Evolutionary conservation across 176 grass and related monocot genomes (phyloP).

Genomic region (Bothriochloa decipiens): DNA sequence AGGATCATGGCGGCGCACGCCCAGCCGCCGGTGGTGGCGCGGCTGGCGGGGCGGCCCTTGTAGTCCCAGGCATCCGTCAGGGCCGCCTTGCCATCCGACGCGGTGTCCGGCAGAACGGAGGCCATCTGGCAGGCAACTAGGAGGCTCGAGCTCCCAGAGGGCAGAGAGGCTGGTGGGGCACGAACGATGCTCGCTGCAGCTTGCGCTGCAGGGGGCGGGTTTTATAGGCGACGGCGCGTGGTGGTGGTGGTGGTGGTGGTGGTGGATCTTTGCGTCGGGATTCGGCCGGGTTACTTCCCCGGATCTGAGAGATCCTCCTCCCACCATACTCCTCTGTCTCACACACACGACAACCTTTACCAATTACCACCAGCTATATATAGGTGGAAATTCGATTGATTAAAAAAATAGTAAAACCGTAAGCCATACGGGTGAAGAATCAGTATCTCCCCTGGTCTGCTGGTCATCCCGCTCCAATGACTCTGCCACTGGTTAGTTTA

Average conservation of each 20-base stretch:
- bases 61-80: slow-evolving; percentile 85
- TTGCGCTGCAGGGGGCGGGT: neutral
- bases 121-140: slow-evolving; percentile 45
- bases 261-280: slow-evolving; percentile 39
- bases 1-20: slow-evolving; percentile 80
- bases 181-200: neutral
- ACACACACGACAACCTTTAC: neutral
- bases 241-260: neutral
- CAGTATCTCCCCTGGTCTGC: neutral
- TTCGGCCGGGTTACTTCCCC: slow-evolving; percentile 20
- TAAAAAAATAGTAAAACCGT: neutral
- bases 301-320: slow-evolving; percentile 25
- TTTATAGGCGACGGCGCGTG: slow-evolving; percentile 43
- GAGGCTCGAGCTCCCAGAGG: slow-evolving; percentile 30
- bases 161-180: neutral
- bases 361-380: neutral
- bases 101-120: slow-evolving; percentile 50
- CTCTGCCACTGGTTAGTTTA: slow-evolving; percentile 23
- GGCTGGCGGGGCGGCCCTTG: slow-evolving; percentile 71
- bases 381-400: neutral
- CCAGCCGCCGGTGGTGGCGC: slow-evolving; percentile 70
- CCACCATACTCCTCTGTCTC: neutral
- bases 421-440: slow-evolving; percentile 40
- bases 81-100: slow-evolving; percentile 48
- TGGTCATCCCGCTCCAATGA: slow-evolving; percentile 15